These are phyloP conservation scores for Margaritispora aquatica DNA, from an alignment of 495 filamentous ascomycete genomes.

Conservation along the genomic window DNA sequence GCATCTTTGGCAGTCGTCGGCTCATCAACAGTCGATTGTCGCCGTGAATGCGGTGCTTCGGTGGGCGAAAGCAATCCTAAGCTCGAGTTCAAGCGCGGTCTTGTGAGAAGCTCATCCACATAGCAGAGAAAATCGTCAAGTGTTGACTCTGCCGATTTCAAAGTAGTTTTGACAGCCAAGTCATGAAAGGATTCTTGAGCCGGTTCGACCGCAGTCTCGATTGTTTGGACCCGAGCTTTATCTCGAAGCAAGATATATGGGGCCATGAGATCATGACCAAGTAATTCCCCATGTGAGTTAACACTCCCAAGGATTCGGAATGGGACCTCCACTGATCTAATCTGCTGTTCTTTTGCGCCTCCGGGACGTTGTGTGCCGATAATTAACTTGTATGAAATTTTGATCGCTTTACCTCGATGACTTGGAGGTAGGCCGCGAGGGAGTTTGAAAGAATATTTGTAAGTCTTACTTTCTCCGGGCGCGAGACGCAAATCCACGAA, in stretches of 20 bases:
- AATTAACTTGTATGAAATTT: slow-evolving; percentile 84
- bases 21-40: slow-evolving; percentile 43
- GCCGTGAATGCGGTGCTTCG: slow-evolving; percentile 44
- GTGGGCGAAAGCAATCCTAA: slow-evolving; percentile 66
- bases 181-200: slow-evolving; percentile 4
- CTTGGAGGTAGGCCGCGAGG: slow-evolving; percentile 84
- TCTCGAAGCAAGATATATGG: slow-evolving; percentile 89
- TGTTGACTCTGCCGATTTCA: slow-evolving; percentile 20
- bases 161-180: slow-evolving; percentile 26
- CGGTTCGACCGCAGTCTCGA: slow-evolving; percentile 32
- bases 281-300: slow-evolving; percentile 57
- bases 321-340: slow-evolving; percentile 87
- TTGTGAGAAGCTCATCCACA: slow-evolving; percentile 71
- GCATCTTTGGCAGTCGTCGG: slow-evolving; percentile 66
- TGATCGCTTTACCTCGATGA: slow-evolving; percentile 89
- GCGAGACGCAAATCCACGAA: slow-evolving; percentile 87
- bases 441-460: slow-evolving; percentile 76
- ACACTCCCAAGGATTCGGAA: slow-evolving; percentile 93
- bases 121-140: slow-evolving; percentile 66
- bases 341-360: slow-evolving; percentile 67
- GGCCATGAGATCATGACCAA: slow-evolving; percentile 82
- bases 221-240: slow-evolving; percentile 56
- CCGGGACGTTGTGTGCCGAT: slow-evolving; percentile 89
- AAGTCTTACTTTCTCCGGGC: slow-evolving; percentile 85
- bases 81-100: slow-evolving; percentile 44